These are phyloP conservation scores for Poterioochromonas sp. DNA, from an alignment of 352 stramenopile species.

Conservation along the genomic window DNA sequence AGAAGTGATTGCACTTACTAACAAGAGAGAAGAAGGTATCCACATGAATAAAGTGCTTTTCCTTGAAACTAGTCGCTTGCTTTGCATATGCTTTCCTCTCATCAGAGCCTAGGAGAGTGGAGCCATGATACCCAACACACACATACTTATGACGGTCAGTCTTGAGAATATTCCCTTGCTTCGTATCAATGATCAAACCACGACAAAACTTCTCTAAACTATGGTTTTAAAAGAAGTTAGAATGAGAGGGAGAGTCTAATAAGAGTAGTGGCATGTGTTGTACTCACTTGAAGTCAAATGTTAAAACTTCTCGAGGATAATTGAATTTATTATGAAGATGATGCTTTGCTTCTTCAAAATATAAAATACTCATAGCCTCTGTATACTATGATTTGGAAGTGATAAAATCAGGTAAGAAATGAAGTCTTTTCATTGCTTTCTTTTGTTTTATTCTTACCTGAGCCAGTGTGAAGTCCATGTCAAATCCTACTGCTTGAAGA, in stretches of 20 bases:
- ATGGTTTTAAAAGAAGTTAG: neutral
- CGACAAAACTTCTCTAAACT: constrained; percentile 47
- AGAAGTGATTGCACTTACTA: too few species aligned
- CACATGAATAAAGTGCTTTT: constrained; percentile 48
- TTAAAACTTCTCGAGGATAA: constrained; percentile 56
- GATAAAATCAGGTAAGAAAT: too few species aligned
- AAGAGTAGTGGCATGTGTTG: neutral
- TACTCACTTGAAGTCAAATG: constrained; percentile 60
- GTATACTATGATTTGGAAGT: constrained; percentile 49
- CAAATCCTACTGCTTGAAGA: constrained; percentile 59
- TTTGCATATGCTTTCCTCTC: constrained; percentile 42
- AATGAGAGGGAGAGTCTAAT: neutral
- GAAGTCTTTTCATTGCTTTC: neutral
- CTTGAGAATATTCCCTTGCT: constrained; percentile 53
- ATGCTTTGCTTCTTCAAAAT: constrained; percentile 65
- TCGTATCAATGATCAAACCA: constrained; percentile 68
- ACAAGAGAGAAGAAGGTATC: constrained; percentile 65
- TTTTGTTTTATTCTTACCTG: constrained; percentile 38
- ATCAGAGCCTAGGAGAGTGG: constrained; percentile 50
- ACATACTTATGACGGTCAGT: constrained; percentile 73
- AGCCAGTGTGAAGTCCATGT: constrained; percentile 73
- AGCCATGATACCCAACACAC: constrained; percentile 62
- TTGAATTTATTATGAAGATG: constrained; percentile 52
- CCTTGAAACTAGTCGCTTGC: constrained; percentile 44
- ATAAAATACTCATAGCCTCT: constrained; percentile 60